Base-by-base conservation (phyloP, 768 basidiomycete genomes). In the Daedaleopsis sinensis region DNA sequence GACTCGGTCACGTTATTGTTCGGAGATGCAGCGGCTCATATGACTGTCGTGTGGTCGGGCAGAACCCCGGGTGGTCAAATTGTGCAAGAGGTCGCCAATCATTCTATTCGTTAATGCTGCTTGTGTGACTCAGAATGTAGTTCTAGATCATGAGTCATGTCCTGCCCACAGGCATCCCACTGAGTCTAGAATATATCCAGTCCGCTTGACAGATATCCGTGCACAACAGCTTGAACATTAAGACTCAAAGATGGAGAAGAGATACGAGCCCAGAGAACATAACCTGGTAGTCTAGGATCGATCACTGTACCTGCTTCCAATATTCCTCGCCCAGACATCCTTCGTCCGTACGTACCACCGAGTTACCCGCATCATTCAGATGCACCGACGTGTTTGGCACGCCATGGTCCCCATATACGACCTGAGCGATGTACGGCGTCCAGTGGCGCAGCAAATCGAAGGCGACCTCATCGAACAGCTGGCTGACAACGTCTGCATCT, bases 381-480 rank as follows among this genome's bases (percentile, higher is more conserved):
- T 5, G 13, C 11, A 53, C 37, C 19, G 52, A 35, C 1, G 8
- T 53, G 38, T 53, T 37, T 6, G 52, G 52, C 9, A 23, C 21
- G 7, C 52, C 52, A 10, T 36, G 16, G 37, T 53, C 52, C 19
- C 52, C 52, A 39, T 53, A 53, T 15, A 53, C 38, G 21, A 53
- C 19, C 7, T 37, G 52, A 16, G 11, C 21, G 10, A 53, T 37
- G n/a, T 37, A 23, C 19, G 52, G 52, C 36, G 52, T 37, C 52
- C 52, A 53, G 37, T 42, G 10, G n/a, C 52, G n/a, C 18, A 53
- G 38, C 19, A 53, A 36, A 37, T 53, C 52, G 21, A 35, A 37
- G 19, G 37, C 52, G 11, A 42, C 37, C 38, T 38, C 52, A 5
- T 53, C 52, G 52, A 53, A 53, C 36, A 53, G 18, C 52, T 23